Base-by-base conservation (phyloP, 1,139 yeast species). In the Debaryomyces robertsiae region DNA sequence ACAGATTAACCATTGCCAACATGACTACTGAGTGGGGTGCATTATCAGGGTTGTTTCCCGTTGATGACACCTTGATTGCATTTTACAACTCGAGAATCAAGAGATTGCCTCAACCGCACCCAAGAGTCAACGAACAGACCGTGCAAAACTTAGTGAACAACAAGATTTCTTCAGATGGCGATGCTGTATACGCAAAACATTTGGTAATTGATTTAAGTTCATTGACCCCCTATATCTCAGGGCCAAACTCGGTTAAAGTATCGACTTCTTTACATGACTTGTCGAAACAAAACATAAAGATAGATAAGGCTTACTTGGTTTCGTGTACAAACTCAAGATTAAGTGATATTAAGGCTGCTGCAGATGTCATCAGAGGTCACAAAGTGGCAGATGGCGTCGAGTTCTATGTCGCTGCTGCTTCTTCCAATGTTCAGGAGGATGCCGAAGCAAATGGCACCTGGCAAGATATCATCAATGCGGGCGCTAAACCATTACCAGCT, bases 1-100 rank as follows among this genome's bases (percentile, higher is more conserved):
- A 88, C 65, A 80, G 99, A 60, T 76, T 93, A 51, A 93, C 98
- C 16, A 91, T 93, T 52, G 98, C 98, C 42, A 93, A 93, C 61
- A 93, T 93, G 99, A 93, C 98, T 38, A 93, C 99, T 30, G 99
- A 93, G 67, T 93, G 99, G 99, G 99, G 99, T 54, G 98, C 99
- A 1, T 73, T 93, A 11, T 86, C 96, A 4, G 99, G 99, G 32
- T 70, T 93, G 46, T 93, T 93, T 79, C 98, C 99, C 4, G 90
- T 93, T 15, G 99, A 93, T 61, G 72, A 79, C 17, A 81, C 81
- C 13, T 72, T 90, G 53, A 65, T 90, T 32, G 71, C 83, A 42
- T 93, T 91, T 82, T 93, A 93, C 67, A 73, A 82, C 47, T 65
- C 79, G 38, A 75, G 97, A 56, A 60, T 89, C 41, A 49, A 66